A percentile compares a stretch with the other conserved stretches of the same genome.
Conservation (phyloP, 2,329 filamentous ascomycete genomes). For the Fulvia fulva region DNA sequence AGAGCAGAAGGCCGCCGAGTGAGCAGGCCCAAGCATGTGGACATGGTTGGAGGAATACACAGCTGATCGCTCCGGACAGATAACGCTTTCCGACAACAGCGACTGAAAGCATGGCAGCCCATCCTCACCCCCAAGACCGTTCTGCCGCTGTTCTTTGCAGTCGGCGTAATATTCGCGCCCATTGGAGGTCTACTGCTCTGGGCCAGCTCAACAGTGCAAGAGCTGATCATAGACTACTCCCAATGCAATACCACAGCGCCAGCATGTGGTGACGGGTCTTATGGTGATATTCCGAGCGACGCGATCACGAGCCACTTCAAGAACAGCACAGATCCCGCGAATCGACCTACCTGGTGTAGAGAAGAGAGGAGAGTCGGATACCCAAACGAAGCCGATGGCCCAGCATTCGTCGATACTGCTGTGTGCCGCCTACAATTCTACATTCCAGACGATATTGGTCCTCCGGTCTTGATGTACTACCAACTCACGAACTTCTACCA, state of each 20-base stretch:
- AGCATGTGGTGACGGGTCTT: conserved; percentile 40
- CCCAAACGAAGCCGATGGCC: conserved; percentile 10
- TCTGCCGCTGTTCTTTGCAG: conserved; percentile 81
- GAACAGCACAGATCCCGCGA: conserved; percentile 28
- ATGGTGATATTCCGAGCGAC: conserved; percentile 52
- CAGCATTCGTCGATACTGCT: conserved; percentile 36
- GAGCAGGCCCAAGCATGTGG: conserved; percentile 31
- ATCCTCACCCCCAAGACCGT: conserved; percentile 95
- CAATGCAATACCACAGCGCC: conserved; percentile 57
- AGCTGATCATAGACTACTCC: conserved; percentile 87
- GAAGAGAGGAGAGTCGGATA: conserved; percentile 23
- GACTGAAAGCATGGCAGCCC: conserved; percentile 97
- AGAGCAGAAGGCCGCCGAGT: conserved; percentile 91
- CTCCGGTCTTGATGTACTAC: conserved; percentile 91
- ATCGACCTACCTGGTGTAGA: conserved; percentile 30
- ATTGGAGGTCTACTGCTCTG: conserved; percentile 84
- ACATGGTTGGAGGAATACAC: conserved; percentile 8
- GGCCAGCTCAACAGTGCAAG: conserved; percentile 81
- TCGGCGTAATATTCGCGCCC: conserved; percentile 88
- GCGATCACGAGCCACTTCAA: conserved; percentile 71
- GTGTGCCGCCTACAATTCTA: conserved; percentile 73
- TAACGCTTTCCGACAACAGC: conserved; percentile 94
- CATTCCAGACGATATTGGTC: conserved; percentile 71
- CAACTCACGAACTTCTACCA: conserved; percentile 97
- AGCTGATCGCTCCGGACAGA: conserved; percentile 51